Conservation (phyloP, 768 basidiomycete species). For the Auriculariales sp. region DNA sequence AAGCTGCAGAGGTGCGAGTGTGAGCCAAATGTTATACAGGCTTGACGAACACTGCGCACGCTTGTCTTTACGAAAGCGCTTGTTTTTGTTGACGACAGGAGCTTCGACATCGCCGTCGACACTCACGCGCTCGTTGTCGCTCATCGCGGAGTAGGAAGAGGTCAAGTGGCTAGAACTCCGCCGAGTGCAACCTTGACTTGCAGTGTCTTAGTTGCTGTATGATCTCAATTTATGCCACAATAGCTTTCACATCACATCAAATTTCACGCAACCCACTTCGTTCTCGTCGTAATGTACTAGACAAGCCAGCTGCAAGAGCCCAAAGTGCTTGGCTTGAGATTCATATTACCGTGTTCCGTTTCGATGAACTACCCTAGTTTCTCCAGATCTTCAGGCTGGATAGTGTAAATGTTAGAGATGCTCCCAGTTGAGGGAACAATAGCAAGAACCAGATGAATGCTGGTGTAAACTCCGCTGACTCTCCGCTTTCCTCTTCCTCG, state of each 20-base stretch:
- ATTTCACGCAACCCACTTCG: too few species aligned
- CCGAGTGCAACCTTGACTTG: not conserved
- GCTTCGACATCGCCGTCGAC: conserved; percentile 23
- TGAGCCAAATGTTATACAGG: not conserved
- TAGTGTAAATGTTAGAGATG: too few species aligned
- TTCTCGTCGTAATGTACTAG: too few species aligned
- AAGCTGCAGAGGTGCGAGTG: conserved; percentile 42
- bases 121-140: not conserved
- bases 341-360: too few species aligned
- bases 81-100: conserved; percentile 59
- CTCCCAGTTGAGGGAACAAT: too few species aligned
- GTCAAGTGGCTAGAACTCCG: not conserved
- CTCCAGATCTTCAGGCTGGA: too few species aligned
- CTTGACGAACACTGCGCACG: conserved; percentile 36
- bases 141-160: not conserved
- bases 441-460: too few species aligned
- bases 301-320: too few species aligned
- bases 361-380: too few species aligned
- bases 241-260: not conserved
- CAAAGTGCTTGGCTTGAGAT: too few species aligned
- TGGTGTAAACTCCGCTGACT: conserved; percentile 26
- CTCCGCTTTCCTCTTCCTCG: conserved; percentile 17
- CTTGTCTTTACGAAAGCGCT: conserved; percentile 85
- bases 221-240: not conserved
- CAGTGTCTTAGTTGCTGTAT: too few species aligned